Percentiles rank a stretch among this genome's conserved stretches.
These are phyloP conservation scores for Castanea mollissima DNA, from an alignment of 306 rosid species.

Conservation along the genomic window DNA sequence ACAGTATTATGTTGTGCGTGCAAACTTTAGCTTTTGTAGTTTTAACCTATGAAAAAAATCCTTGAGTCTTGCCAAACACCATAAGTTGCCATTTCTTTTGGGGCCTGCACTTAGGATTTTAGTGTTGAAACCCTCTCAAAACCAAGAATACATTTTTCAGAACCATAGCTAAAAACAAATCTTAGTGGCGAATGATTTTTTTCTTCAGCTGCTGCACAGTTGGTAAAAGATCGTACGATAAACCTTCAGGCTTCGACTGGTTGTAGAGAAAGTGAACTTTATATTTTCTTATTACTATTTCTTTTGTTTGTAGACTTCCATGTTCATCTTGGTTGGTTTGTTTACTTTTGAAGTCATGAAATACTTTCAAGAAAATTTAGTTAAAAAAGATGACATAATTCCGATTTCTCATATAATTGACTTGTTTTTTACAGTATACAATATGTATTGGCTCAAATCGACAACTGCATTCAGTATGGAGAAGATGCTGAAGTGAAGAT, in stretches of 20 bases:
- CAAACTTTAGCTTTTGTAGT: background rate
- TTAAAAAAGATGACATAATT: background rate
- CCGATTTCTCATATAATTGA: background rate
- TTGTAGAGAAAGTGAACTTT: background rate
- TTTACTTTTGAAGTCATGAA: background rate
- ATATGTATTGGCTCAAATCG: conserved; percentile 67
- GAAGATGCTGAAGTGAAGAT: conserved; percentile 82
- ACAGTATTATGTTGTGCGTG: background rate
- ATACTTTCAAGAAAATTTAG: background rate
- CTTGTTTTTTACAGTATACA: conserved; percentile 48
- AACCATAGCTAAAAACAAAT: background rate
- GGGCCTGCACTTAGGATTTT: no score
- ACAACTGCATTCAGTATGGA: conserved; percentile 57
- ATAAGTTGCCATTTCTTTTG: no score
- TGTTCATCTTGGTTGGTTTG: background rate
- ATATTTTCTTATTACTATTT: background rate
- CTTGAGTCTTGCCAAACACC: background rate
- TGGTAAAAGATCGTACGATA: background rate
- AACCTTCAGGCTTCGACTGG: background rate
- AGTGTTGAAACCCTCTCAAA: no score
- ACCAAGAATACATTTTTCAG: no score
- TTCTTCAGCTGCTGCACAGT: background rate
- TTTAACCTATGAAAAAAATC: background rate
- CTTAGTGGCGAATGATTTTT: background rate
- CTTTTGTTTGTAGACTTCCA: background rate